Conservation (phyloP, 352 stramenopile species). For the Phytophthora agathidicida region DNA sequence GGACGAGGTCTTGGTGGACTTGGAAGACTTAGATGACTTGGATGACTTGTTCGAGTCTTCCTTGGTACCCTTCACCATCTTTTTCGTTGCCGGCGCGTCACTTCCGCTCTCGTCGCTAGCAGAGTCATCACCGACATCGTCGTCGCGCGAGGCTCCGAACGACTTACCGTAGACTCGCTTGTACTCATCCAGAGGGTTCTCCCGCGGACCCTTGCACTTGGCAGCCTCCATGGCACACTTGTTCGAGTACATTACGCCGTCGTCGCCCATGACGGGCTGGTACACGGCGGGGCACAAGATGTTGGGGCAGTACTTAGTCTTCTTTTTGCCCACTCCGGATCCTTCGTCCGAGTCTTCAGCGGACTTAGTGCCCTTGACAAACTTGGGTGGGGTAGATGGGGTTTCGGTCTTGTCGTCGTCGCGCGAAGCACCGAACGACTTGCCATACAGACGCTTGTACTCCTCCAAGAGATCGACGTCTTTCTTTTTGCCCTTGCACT, state of each 20-base stretch:
- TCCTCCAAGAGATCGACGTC: constrained; percentile 4
- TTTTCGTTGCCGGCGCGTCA: background rate
- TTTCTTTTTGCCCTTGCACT: constrained; percentile 16
- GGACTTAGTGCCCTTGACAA: too few species aligned
- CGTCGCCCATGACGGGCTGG: constrained; percentile 32
- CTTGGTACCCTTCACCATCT: constrained; percentile 16
- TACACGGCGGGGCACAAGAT: constrained; percentile 35
- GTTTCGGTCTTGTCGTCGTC: background rate
- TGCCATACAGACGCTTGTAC: constrained; percentile 21
- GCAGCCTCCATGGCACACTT: constrained; percentile 34
- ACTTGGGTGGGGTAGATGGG: too few species aligned
- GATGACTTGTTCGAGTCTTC: constrained; percentile 14
- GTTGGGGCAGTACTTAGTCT: constrained; percentile 11
- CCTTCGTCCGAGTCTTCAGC: background rate
- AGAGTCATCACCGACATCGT: background rate
- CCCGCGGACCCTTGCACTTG: constrained; percentile 35
- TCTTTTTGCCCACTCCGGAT: background rate
- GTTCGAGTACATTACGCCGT: constrained; percentile 43
- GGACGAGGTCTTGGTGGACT: constrained; percentile 5
- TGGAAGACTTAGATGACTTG: too few species aligned
- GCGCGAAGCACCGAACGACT: constrained; percentile 9
- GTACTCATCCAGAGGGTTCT: constrained; percentile 24
- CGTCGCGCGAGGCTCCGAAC: constrained; percentile 16
- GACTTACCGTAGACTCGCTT: constrained; percentile 20
- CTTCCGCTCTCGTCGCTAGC: constrained; percentile 5